A percentile compares a stretch with the other conserved stretches of the same genome.
Evolutionary conservation across 2,329 filamentous ascomycete species (phyloP).

Genomic region (Scolecobasidium constrictum): DNA sequence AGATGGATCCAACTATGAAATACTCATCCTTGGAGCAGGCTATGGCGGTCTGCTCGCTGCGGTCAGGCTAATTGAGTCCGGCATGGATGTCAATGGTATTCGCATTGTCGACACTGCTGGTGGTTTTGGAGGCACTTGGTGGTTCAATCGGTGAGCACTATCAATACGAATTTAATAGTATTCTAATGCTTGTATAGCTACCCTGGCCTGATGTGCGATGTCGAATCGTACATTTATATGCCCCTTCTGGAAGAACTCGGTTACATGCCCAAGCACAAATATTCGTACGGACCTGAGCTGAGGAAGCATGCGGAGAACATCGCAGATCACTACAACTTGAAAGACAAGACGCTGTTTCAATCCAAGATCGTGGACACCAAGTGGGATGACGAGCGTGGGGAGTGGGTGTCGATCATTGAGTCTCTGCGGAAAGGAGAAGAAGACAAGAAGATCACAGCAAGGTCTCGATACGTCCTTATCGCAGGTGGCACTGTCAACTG

Average conservation of each 20-base stretch:
- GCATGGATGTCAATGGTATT: constrained; percentile 26
- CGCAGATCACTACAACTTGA: constrained; percentile 28
- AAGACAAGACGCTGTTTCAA: constrained; percentile 31
- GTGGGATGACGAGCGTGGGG: constrained; percentile 29
- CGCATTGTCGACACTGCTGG: constrained; percentile 34
- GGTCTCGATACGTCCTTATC: constrained; percentile 25
- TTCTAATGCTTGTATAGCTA: not conserved
- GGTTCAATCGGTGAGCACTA: constrained; percentile 26
- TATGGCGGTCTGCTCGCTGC: constrained; percentile 33
- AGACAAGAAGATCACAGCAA: not conserved
- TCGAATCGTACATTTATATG: constrained; percentile 45
- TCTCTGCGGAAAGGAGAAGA: not conserved
- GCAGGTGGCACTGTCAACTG: constrained; percentile 32
- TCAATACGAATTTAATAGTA: constrained; percentile 17
- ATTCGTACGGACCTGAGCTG: constrained; percentile 34
- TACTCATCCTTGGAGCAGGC: constrained; percentile 32
- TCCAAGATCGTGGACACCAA: constrained; percentile 24
- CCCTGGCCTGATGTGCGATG: constrained; percentile 16
- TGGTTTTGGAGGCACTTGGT: constrained; percentile 37
- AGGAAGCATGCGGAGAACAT: constrained; percentile 33
- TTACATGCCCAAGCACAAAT: constrained; percentile 44
- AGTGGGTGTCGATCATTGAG: constrained; percentile 5
- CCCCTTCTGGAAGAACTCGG: constrained; percentile 47
- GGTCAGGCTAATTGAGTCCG: constrained; percentile 27
- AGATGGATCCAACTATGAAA: not conserved